Base-by-base conservation (phyloP, 805 yeast genomes). In the Pichia phayaonensis region DNA sequence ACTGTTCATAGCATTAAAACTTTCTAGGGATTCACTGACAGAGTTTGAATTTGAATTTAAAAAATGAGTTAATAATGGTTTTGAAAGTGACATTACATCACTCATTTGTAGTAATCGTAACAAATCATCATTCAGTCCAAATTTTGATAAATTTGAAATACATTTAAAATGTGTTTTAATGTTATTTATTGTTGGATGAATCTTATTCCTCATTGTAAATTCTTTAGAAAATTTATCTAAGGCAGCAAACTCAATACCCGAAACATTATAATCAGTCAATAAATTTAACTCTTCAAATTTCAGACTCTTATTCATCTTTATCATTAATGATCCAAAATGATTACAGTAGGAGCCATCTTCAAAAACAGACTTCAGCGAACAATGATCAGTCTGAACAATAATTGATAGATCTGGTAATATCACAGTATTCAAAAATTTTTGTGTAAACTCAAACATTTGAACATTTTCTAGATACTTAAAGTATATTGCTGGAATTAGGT, bases 271-370 rank as follows among this genome's bases (percentile, higher is more conserved):
- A 49, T 71, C 72, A 5, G 76, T 65, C 24, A 75, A 76, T 54
- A 84, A 69, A 59, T 86, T 95, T 42, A 84, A 63, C 80, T 86
- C 84, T 56, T 87, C 95, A 27, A 89, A 76, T 55, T 78, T 75
- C 53, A 86, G 69, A 47, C 74, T 76, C 31, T 83, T 71, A 60
- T 80, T 83, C 67, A 88, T 76, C 8, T 80, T 70, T 11, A 86
- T 78, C 54, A 80, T 80, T 41, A 83, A 66, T 20, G 77, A 78
- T 0, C 92, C 87, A 51, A 72, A 71, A 45, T 83, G 76, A 11
- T 78, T 74, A 10, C 86, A 80, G 56, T 75, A 75, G 3, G 90
- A 81, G 0, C 94, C 95, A 65, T 87, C 95, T 2, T 69, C 65
- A 61, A 80, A 86, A 63, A 76, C 72, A 56, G 74, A 76, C 18